Base-by-base conservation (phyloP, 495 filamentous ascomycete species). In the Neurospora sp. region DNA sequence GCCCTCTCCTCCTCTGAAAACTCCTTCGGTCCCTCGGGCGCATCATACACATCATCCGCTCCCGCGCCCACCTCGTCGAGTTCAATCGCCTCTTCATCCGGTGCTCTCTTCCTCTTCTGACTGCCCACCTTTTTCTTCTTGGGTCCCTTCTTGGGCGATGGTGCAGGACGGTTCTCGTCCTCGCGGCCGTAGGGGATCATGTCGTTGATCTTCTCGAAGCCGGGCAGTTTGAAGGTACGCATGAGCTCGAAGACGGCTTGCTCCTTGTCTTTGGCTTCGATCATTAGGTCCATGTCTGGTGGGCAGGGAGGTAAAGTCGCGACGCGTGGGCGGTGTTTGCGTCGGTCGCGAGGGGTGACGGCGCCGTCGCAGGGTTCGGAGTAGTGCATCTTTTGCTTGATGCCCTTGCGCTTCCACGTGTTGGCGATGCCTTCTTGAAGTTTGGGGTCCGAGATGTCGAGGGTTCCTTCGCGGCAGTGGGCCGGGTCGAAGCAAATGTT, bases 251-350 rank as follows among this genome's bases (percentile, higher is more conserved):
- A 97, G 0, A 97, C 94, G 0, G 96, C 94, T 80, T 98, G 96
- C 80, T 99, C 96, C 81, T 98, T 99, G 77, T 97, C 94, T 77
- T 98, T 99, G 20, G 96, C 96, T 83, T 99, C 96, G 72, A 98
- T 97, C 96, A 98, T 99, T 14, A 98, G 84, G 78, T 97, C 96
- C 91, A 96, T 95, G 8, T 89, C 89, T 6, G 88, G 83, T 2
- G 89, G 83, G 75, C 94, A 97, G 0, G 95, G 95, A 14, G 95
- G 95, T 17, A 99, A 80, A 0, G 89, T 92, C 40, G 83, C 80
- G 4, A 96, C 93, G 8, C 94, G 86, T 0, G 92, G 89, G 65
- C 89, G 92, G 77, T 98, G 95, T 80, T 97, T 97, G 42, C 94
- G 85, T 17, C 94, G 85, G 75, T 96, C 90, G 5, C 89, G 82